Conservation (phyloP, 2,329 filamentous ascomycete species). For the Fusarium sp. region DNA sequence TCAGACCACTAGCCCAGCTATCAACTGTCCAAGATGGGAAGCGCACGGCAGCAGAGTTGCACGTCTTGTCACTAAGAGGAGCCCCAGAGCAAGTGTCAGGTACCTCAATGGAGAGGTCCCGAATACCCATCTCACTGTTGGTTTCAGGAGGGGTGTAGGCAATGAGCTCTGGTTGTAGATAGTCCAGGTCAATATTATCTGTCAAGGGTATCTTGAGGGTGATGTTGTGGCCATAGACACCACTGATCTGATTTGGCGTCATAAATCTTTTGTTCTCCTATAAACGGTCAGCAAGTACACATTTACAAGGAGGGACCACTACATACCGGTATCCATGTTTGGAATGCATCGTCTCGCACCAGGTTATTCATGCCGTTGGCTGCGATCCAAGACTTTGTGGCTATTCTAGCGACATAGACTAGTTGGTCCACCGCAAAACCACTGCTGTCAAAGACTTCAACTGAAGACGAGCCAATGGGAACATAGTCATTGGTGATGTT, state of each 20-base stretch:
- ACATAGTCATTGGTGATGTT: conserved; percentile 31
- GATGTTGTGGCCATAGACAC: conserved; percentile 22
- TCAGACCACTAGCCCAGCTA: conserved; percentile 26
- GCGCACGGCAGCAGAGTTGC: conserved; percentile 27
- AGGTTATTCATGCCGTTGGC: conserved; percentile 27
- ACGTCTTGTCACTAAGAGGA: background rate
- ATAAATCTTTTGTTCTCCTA: conserved; percentile 17
- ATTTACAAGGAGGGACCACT: rapidly evolving
- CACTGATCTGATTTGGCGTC: conserved; percentile 16
- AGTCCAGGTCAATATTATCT: conserved; percentile 17
- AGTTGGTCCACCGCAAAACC: conserved; percentile 13
- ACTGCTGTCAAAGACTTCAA: background rate
- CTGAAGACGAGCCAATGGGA: conserved; percentile 10
- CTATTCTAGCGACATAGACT: conserved; percentile 19
- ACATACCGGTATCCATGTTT: conserved; percentile 34
- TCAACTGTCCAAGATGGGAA: conserved; percentile 34
- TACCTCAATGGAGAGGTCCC: conserved; percentile 12
- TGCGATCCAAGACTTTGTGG: conserved; percentile 22
- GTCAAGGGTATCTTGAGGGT: conserved; percentile 31
- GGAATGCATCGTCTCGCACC: conserved; percentile 2
- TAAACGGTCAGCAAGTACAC: background rate
- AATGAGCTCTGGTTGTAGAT: conserved; percentile 14
- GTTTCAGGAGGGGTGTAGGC: conserved; percentile 17
- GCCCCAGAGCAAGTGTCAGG: conserved; percentile 17
- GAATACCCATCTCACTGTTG: conserved; percentile 25